Evolutionary conservation across 176 grass and related monocot species (phyloP).

Genomic region (Ananas comosus): DNA sequence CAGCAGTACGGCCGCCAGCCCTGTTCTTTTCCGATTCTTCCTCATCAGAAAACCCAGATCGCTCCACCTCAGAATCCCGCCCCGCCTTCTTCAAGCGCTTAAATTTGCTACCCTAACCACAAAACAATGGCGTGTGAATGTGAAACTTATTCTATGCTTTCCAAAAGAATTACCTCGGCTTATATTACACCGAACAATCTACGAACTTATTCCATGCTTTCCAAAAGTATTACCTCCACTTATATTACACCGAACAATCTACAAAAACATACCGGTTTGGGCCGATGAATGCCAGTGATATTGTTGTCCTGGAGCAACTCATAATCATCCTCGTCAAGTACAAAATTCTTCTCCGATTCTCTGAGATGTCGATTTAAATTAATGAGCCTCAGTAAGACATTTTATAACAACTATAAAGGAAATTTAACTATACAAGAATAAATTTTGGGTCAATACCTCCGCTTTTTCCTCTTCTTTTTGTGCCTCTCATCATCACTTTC

Average conservation of each 20-base stretch:
- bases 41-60: constrained; percentile 53
- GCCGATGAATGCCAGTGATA: constrained; percentile 64
- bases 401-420: neutral
- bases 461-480: constrained; percentile 83
- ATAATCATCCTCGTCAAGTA: constrained; percentile 97
- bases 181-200: neutral
- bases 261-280: constrained; percentile 55
- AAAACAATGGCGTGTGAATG: neutral
- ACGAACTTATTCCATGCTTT: neutral
- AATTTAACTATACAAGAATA: neutral
- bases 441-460: constrained; percentile 28
- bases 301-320: constrained; percentile 94
- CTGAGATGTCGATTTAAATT: constrained; percentile 22
- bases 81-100: constrained; percentile 93
- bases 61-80: constrained; percentile 53
- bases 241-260: neutral
- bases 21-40: constrained; percentile 55
- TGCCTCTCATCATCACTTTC: constrained; percentile 70
- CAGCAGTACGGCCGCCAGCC: constrained; percentile 35
- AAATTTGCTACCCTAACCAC: constrained; percentile 59
- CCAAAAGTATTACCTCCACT: neutral
- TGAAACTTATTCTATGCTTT: neutral
- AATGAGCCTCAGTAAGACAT: neutral
- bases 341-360: constrained; percentile 62
- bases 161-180: neutral